phyloP scores from a whole-genome alignment of 1,139 yeast species.

The Pichia sp. region DNA sequence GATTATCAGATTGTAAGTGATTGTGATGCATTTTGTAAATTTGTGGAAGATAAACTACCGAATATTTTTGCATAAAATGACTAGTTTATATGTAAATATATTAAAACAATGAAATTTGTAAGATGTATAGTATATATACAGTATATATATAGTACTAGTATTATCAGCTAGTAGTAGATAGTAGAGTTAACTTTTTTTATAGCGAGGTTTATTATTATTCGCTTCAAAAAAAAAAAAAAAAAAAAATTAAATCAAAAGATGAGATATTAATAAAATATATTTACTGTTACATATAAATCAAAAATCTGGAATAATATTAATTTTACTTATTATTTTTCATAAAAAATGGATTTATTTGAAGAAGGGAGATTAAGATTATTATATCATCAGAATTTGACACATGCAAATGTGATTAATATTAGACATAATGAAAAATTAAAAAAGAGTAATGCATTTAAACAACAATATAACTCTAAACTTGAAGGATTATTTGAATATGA shows the following conservation, averaged over 20 bases:
- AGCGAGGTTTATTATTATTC: no score
- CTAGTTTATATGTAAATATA: slow-evolving; percentile 20
- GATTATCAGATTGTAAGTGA: slow-evolving; percentile 74
- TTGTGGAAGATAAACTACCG: slow-evolving; percentile 27
- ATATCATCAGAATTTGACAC: neutral
- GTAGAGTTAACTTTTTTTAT: no score
- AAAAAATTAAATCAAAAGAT: no score
- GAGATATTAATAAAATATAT: no score
- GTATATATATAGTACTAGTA: no score
- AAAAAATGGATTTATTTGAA: neutral
- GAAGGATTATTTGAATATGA: slow-evolving; percentile 1
- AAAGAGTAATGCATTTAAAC: neutral
- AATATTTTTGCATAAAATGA: neutral
- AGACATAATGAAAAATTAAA: slow-evolving; percentile 1
- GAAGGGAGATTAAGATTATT: neutral
- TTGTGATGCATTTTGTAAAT: slow-evolving; percentile 72
- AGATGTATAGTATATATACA: no score
- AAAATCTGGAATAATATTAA: neutral
- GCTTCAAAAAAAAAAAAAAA: no score
- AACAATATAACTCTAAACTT: slow-evolving; percentile 6
- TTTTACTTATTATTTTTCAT: neutral
- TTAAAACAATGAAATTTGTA: slow-evolving; percentile 42
- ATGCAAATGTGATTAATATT: neutral
- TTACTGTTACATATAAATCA: no score
- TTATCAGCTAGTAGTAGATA: no score